A percentile compares a stretch with the other conserved stretches of the same genome.
Evolutionary conservation across 1,284 basidiomycete genomes (phyloP).

Genomic region (Heterobasidion irregulare): DNA sequence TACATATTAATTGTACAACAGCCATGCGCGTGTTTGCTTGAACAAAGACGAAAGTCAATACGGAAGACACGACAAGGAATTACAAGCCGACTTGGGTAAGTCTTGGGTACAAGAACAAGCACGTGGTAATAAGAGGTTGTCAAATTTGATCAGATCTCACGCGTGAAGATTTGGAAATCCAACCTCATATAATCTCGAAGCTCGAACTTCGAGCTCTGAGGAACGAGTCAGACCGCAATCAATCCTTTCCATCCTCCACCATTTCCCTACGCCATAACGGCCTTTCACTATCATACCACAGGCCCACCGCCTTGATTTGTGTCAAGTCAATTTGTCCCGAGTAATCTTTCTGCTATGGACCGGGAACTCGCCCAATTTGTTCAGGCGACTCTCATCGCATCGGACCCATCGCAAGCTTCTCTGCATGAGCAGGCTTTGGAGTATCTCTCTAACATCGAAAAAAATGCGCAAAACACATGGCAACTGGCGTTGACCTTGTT

Average conservation of each 20-base stretch:
- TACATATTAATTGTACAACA: too few species aligned
- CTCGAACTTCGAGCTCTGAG: too few species aligned
- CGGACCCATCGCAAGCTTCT: conserved; percentile 61
- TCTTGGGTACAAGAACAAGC: neutral
- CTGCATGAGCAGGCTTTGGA: conserved; percentile 76
- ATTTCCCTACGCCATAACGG: conserved; percentile 3
- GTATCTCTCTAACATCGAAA: conserved; percentile 73
- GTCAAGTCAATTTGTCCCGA: conserved; percentile 2
- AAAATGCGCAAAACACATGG: conserved; percentile 73
- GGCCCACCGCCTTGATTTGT: neutral
- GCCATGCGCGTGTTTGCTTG: too few species aligned
- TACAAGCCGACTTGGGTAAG: neutral
- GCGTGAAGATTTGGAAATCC: neutral
- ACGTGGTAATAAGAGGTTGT: neutral
- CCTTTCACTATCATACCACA: conserved; percentile 2
- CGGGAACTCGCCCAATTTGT: conserved; percentile 69
- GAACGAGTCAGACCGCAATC: neutral
- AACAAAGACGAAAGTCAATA: too few species aligned
- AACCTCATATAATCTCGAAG: neutral
- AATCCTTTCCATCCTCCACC: neutral
- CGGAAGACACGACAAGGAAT: too few species aligned
- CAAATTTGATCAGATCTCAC: conserved; percentile 11
- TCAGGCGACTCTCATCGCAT: conserved; percentile 79
- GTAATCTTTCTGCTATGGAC: conserved; percentile 38
- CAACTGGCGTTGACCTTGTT: conserved; percentile 69